Conservation (phyloP, 805 yeast genomes). For the Metschnikowia vanudenii region DNA sequence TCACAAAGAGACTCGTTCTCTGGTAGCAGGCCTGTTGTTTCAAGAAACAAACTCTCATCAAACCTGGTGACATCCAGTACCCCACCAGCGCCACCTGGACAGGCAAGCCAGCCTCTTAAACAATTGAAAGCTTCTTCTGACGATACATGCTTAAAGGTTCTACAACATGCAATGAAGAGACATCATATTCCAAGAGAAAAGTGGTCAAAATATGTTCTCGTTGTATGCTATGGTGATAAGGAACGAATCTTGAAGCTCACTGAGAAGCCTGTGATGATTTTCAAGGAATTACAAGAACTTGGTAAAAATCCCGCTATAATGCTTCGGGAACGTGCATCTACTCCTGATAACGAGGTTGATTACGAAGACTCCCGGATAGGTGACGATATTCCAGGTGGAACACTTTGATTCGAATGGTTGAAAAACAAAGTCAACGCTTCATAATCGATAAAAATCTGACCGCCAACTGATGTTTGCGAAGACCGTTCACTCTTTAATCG, state of each 20-base stretch:
- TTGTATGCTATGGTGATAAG: conserved; percentile 87
- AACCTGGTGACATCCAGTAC: conserved; percentile 11
- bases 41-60: conserved; percentile 13
- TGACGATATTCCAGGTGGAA: conserved; percentile 45
- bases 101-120: conserved; percentile 57
- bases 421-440: neutral
- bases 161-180: conserved; percentile 85
- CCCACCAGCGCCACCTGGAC: conserved; percentile 4
- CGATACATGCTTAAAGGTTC: conserved; percentile 84
- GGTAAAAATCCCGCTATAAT: conserved; percentile 90
- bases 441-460: neutral
- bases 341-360: conserved; percentile 13
- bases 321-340: conserved; percentile 73
- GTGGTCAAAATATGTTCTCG: conserved; percentile 85
- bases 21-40: conserved; percentile 1
- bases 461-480: no score
- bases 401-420: neutral
- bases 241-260: conserved; percentile 80
- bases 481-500: no score
- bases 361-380: conserved; percentile 42
- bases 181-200: conserved; percentile 76
- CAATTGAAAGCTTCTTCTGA: conserved; percentile 83
- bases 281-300: conserved; percentile 78
- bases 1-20: conserved; percentile 4
- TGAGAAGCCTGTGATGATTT: conserved; percentile 84